Base-by-base conservation (phyloP, 2,329 filamentous ascomycete species). In the Fusarium dlaminii region DNA sequence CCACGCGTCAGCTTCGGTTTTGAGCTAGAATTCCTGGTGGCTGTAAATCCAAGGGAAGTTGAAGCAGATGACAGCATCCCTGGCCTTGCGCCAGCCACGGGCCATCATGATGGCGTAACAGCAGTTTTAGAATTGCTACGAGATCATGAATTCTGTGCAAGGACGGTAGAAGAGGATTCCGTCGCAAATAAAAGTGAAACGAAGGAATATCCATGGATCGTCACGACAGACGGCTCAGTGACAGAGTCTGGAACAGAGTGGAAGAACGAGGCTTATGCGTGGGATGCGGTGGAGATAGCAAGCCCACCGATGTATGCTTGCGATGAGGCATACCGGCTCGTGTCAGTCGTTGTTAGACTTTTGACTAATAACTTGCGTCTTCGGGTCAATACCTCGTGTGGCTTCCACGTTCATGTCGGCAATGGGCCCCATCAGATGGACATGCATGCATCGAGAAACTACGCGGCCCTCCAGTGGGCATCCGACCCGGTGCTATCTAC, bases 391-490 rank as follows among this genome's bases (percentile, higher is more conserved):
- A 37, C 68, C 0, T 72, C 75, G 3, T 81, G 80, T 34, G 82
- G 82, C 14, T 73, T 84, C 27, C 82, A 83, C 56, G 80, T 84
- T 20, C 82, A 84, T 54, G 74, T 84, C 8, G 83, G 81, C 10
- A 80, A 80, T 54, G 83, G 83, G 1, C 61, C 39, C 20, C 64
- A 75, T n/a, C 76, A 72, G 55, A 79, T 84, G 56, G 73, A 80
- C 20, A 51, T 79, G 15, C 68, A 74, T 17, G 74, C 77, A 0
- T 32, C 81, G 18, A 79, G 80, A 18, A 79, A 81, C 32, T 75
- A 80, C 15, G 81, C 76, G 6, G 79, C 78, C 10, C 78, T 84
- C 24, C 63, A 81, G 12, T 84, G 79, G 80, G 82, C 81, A 9
- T 80, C 81, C 14, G 82, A 84, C 51, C 82, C 81, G 4, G 61